phyloP scores from a whole-genome alignment of 75 land plant species.

The Selaginella tamariscina region DNA sequence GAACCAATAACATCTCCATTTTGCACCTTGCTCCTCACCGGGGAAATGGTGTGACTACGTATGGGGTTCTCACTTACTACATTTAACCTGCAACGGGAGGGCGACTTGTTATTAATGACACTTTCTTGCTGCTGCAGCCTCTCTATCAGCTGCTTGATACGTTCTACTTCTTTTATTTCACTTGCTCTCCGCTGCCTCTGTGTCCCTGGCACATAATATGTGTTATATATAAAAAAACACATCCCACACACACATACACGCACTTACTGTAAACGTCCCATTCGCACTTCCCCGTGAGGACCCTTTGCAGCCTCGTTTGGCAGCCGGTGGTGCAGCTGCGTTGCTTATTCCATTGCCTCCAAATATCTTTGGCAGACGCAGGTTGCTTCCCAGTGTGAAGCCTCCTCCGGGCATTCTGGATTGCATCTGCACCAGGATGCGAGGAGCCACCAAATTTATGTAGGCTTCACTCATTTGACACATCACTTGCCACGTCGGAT shows the following conservation, averaged over 20 bases:
- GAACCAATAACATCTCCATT: too few relatives aligned
- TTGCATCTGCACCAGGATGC: too few relatives aligned
- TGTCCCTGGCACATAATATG: too few relatives aligned
- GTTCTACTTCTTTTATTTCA: neutral
- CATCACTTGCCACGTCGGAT: too few relatives aligned
- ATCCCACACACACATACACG: too few relatives aligned
- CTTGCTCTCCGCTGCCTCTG: neutral
- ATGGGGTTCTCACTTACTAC: too few relatives aligned
- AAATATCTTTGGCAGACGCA: conserved; percentile 8
- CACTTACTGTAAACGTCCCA: neutral
- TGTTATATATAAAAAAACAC: too few relatives aligned
- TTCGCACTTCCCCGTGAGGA: neutral
- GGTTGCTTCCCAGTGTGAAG: neutral
- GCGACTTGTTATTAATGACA: neutral
- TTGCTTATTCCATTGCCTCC: neutral
- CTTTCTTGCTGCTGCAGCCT: neutral
- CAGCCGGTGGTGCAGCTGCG: neutral
- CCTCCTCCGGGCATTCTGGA: neutral
- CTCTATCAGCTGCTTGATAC: neutral
- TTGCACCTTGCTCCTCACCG: too few relatives aligned
- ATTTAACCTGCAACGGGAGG: too few relatives aligned
- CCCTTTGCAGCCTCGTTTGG: neutral
- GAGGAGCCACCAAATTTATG: too few relatives aligned
- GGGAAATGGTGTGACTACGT: too few relatives aligned
- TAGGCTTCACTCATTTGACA: too few relatives aligned